These are phyloP conservation scores for Alternaria incomplexa DNA, from an alignment of 2,329 filamentous ascomycete species.

Conservation along the genomic window DNA sequence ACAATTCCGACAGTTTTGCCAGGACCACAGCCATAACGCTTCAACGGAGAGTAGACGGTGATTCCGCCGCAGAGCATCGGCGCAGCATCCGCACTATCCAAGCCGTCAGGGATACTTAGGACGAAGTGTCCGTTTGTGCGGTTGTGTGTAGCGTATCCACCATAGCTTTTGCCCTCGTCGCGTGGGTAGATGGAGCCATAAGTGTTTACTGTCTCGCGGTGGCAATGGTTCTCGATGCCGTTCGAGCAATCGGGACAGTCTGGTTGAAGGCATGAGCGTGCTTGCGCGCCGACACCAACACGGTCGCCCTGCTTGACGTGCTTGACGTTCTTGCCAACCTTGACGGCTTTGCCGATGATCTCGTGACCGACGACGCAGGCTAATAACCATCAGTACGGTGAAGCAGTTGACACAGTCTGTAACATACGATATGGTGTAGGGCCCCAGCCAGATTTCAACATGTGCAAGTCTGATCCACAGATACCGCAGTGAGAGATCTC, in stretches of 20 bases:
- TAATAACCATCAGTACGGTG: conserved; percentile 32
- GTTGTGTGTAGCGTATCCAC: conserved; percentile 69
- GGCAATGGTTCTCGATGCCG: conserved; percentile 58
- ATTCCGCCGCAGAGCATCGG: conserved; percentile 85
- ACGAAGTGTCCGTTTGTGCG: conserved; percentile 76
- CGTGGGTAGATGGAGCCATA: conserved; percentile 55
- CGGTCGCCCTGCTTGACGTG: conserved; percentile 67
- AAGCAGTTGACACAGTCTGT: neutral
- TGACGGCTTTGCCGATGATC: conserved; percentile 49
- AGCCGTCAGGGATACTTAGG: conserved; percentile 76
- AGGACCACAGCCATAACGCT: conserved; percentile 73
- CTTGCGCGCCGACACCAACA: conserved; percentile 58
- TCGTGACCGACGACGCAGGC: conserved; percentile 54
- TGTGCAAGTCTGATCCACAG: conserved; percentile 46
- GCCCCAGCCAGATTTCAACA: conserved; percentile 47
- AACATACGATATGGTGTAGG: conserved; percentile 30
- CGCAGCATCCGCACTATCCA: conserved; percentile 66
- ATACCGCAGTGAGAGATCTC: conserved; percentile 50
- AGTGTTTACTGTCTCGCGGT: conserved; percentile 48
- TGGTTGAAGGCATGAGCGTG: conserved; percentile 52
- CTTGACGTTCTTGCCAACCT: conserved; percentile 53
- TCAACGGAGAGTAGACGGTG: conserved; percentile 77
- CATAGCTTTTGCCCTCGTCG: conserved; percentile 66
- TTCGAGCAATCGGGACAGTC: conserved; percentile 55
- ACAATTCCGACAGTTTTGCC: conserved; percentile 79